phyloP scores from a whole-genome alignment of 1,139 yeast species.

The Debaryomyces coudertii region DNA sequence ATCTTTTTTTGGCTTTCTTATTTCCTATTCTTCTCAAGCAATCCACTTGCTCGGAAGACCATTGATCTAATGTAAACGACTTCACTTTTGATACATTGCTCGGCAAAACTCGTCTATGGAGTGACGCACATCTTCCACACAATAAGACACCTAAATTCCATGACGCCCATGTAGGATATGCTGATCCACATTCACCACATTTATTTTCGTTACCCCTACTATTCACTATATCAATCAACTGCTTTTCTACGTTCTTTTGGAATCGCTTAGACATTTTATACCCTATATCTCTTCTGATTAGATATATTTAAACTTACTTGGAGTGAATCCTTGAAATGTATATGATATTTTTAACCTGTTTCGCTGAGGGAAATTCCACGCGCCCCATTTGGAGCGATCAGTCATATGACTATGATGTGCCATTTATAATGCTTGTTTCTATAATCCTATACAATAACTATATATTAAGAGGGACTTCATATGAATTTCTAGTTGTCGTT shows the following conservation, averaged over 20 bases:
- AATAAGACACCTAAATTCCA: conserved; percentile 61
- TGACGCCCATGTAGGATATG: conserved; percentile 64
- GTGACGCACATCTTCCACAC: conserved; percentile 79
- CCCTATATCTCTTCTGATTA: neutral
- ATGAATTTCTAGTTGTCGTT: conserved; percentile 1
- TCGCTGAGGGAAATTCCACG: conserved; percentile 2
- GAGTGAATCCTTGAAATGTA: neutral
- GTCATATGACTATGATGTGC: conserved; percentile 4
- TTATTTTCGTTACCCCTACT: conserved; percentile 50
- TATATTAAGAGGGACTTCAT: conserved; percentile 8
- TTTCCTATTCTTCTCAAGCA: conserved; percentile 67
- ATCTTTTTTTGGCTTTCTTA: conserved; percentile 59
- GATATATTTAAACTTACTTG: neutral
- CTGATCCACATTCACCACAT: conserved; percentile 73
- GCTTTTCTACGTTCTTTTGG: conserved; percentile 43
- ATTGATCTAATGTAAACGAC: conserved; percentile 79
- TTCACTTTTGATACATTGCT: conserved; percentile 68
- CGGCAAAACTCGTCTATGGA: conserved; percentile 74
- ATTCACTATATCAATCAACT: conserved; percentile 49
- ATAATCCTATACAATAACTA: neutral
- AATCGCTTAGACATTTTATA: conserved; percentile 33
- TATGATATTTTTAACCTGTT: neutral
- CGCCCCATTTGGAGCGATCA: neutral
- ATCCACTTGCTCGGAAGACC: conserved; percentile 66
- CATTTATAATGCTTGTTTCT: conserved; percentile 1